These are phyloP conservation scores for Leishmania aethiopica DNA, from an alignment of 208 protist species.

Conservation along the genomic window DNA sequence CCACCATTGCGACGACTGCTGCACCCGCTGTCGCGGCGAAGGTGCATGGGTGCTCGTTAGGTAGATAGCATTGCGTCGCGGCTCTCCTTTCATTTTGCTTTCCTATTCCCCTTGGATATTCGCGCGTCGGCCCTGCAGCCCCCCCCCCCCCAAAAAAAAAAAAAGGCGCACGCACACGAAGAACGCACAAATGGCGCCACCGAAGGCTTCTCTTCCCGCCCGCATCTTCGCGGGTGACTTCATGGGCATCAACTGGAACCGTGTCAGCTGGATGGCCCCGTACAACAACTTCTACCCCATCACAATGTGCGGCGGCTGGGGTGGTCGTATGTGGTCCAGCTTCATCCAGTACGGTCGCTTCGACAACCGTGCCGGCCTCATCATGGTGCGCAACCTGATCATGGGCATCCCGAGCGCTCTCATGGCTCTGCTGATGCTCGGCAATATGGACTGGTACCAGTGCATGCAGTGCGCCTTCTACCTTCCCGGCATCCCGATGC, in stretches of 20 bases:
- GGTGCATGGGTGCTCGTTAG: neutral
- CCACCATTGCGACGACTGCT: neutral
- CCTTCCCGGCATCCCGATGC: conserved; percentile 50
- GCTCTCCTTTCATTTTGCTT: neutral
- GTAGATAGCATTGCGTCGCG: neutral
- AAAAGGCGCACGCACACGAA: neutral
- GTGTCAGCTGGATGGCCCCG: conserved; percentile 86
- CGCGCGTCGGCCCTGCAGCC: neutral
- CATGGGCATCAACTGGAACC: conserved; percentile 88
- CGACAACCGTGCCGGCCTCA: conserved; percentile 70
- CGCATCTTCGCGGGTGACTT: conserved; percentile 87
- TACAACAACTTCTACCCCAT: conserved; percentile 92
- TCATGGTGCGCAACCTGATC: conserved; percentile 66
- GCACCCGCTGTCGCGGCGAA: neutral
- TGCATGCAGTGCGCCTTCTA: conserved; percentile 58
- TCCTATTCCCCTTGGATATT: neutral
- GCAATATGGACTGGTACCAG: conserved; percentile 88
- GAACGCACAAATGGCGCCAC: conserved; percentile 61
- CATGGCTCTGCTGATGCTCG: conserved; percentile 73
- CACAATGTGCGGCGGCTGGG: conserved; percentile 83
- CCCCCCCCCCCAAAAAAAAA: too few species aligned
- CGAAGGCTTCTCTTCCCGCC: conserved; percentile 72
- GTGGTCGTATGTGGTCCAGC: conserved; percentile 83
- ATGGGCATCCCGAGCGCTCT: conserved; percentile 59
- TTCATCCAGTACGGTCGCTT: conserved; percentile 89